Conservation (phyloP, 768 basidiomycete genomes). For the Leccinum ochraceum region DNA sequence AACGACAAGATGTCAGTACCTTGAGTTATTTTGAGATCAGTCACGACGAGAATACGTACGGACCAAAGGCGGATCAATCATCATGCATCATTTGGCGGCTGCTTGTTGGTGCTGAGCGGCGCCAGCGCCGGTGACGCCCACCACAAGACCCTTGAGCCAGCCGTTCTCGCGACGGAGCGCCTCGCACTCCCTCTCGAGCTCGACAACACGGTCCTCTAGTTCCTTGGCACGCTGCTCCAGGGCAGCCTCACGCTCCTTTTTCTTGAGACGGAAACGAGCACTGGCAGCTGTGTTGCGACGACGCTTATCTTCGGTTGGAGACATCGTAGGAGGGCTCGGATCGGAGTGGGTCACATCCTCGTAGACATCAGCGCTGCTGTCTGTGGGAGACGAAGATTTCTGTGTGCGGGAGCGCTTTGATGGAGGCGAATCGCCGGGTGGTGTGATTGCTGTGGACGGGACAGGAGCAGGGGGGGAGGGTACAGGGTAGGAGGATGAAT, state of each 20-base stretch:
- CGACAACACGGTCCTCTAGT: slow-evolving; percentile 72
- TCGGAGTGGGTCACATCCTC: slow-evolving; percentile 28
- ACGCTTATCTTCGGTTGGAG: slow-evolving; percentile 85
- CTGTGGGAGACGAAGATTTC: slow-evolving; percentile 44
- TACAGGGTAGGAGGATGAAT: slow-evolving; percentile 25
- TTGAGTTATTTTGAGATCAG: not conserved
- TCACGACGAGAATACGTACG: slow-evolving; percentile 1
- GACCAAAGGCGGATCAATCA: not conserved
- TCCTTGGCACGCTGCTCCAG: slow-evolving; percentile 85
- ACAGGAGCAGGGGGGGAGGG: slow-evolving; percentile 19
- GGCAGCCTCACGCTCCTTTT: slow-evolving; percentile 93
- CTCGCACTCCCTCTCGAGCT: slow-evolving; percentile 91
- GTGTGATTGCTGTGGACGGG: slow-evolving; percentile 12
- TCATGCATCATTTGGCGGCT: slow-evolving; percentile 11
- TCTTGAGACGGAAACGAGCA: slow-evolving; percentile 92
- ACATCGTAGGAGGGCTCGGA: slow-evolving; percentile 31
- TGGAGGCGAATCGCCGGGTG: slow-evolving; percentile 22
- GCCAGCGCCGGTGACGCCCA: slow-evolving; percentile 79
- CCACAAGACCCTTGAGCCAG: slow-evolving; percentile 89
- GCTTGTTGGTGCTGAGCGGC: slow-evolving; percentile 34
- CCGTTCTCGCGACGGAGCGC: slow-evolving; percentile 85
- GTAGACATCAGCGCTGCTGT: slow-evolving; percentile 5
- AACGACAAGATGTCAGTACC: not conserved
- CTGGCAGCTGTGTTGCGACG: slow-evolving; percentile 91
- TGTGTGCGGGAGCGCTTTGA: slow-evolving; percentile 59